Base-by-base conservation (phyloP, 23 red algal species). In the Gracilariopsis chorda region DNA sequence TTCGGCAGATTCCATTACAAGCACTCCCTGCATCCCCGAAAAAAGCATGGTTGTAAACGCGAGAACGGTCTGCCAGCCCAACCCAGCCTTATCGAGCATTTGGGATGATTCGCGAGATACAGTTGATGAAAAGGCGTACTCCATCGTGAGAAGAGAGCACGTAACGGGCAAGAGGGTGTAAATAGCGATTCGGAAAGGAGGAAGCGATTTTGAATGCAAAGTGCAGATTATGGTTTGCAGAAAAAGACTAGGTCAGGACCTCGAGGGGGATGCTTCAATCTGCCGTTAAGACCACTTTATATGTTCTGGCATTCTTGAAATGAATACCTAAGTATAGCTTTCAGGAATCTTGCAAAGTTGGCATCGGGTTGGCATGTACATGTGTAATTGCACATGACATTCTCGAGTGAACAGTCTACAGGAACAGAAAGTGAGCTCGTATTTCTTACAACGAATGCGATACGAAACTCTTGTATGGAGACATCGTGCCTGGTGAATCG, bases 1-100 rank as follows among this genome's bases (percentile, higher is more conserved):
- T 51, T 56, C 78, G 33, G 78, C 78, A 82, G 78, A 82, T 62
- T 82, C 78, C 48, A 82, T 56, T 12, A 44, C 25, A 51, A 82
- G 78, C 39, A 51, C 51, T 2, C 42, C 51, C 45, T 82, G 78
- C 51, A 82, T 63, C 27, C 24, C 78, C 9, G 53, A 27, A 23
- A 82, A 62, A 13, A 82, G 52, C 3, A 82, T 61, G 29, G 2
- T 25, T 40, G 51, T 5, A 60, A 42, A 25, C 17, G n/a, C 21
- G 4, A 40, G 3, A 51, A 40, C 2, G 33, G 52, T 4, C 35
- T 19, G 3, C 33, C 45, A 51, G 21, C 72, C 34, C 57, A 62
- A 30, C 27, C 57, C 57, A 62, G 57, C 25, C 57, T 62, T 30
- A 29, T 62, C 57, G 57, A 62, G 33, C 57, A 30, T 62, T 62